Evolutionary conservation across 148 eudicot genomes (phyloP).

Genomic region (Nepenthes mirabilis): DNA sequence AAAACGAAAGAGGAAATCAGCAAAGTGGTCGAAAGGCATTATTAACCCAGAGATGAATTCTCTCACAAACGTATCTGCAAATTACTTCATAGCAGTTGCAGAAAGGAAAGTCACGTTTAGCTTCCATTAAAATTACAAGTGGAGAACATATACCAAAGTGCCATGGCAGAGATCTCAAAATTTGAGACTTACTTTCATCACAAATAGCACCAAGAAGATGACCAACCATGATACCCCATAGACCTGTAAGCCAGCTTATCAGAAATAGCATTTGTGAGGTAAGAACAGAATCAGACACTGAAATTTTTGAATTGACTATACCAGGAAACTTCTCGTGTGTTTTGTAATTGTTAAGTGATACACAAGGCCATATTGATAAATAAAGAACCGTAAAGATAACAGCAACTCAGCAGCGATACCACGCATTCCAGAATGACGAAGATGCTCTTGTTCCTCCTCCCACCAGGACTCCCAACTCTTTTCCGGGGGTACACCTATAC

Average conservation of each 20-base stretch:
- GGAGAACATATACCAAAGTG: background rate
- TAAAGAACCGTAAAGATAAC: slow-evolving; percentile 64
- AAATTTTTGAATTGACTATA: slow-evolving; percentile 10
- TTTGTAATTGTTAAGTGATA: slow-evolving; percentile 71
- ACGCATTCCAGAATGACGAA: slow-evolving; percentile 75
- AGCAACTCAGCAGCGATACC: slow-evolving; percentile 71
- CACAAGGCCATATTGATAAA: slow-evolving; percentile 95
- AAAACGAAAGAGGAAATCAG: no score
- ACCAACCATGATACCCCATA: slow-evolving; percentile 97
- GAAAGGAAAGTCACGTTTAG: no score
- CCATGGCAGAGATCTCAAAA: background rate
- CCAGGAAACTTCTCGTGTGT: slow-evolving; percentile 50
- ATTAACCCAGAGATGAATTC: no score
- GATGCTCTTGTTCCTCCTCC: slow-evolving; percentile 99
- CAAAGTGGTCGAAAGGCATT: no score
- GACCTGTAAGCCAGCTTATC: slow-evolving; percentile 42
- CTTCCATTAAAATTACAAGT: no score
- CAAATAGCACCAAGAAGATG: slow-evolving; percentile 54
- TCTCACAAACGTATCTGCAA: no score
- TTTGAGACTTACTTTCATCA: slow-evolving; percentile 66
- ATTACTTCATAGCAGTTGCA: no score
- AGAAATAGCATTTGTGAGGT: background rate
- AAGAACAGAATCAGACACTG: background rate
- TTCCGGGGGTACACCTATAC: slow-evolving; percentile 89
- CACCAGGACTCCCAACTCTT: slow-evolving; percentile 99